Percentiles rank a stretch among this genome's conserved stretches.
Conservation (phyloP, 306 rosid species). For the Canavalia gladiata region DNA sequence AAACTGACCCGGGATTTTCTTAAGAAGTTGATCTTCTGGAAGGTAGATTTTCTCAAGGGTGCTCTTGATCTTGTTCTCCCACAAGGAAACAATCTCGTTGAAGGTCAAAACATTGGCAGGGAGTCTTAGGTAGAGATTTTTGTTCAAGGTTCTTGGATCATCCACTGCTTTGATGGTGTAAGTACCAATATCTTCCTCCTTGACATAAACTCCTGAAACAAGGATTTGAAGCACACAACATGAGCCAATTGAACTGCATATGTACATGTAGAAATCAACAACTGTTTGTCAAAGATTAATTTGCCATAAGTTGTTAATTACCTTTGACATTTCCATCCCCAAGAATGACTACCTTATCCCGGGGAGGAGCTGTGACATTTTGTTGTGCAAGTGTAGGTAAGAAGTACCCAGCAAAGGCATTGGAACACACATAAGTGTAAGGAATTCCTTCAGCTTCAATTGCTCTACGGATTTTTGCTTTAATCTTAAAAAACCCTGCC, state of each 20-base stretch:
- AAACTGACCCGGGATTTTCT: conserved; percentile 53
- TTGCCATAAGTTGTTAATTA: neutral
- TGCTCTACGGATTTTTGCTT: conserved; percentile 40
- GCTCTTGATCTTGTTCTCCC: conserved; percentile 59
- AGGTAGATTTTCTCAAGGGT: conserved; percentile 49
- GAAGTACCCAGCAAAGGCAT: conserved; percentile 51
- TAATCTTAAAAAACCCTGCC: neutral
- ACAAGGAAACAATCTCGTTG: conserved; percentile 54
- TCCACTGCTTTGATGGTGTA: conserved; percentile 58
- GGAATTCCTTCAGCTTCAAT: conserved; percentile 55
- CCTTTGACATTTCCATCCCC: conserved; percentile 64
- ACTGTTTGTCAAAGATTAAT: neutral
- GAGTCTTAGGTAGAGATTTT: conserved; percentile 43
- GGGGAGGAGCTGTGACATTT: conserved; percentile 49
- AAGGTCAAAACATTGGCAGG: conserved; percentile 50
- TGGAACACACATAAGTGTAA: conserved; percentile 30
- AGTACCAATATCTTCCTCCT: conserved; percentile 49
- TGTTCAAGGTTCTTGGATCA: conserved; percentile 63
- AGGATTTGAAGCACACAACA: neutral
- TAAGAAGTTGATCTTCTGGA: conserved; percentile 57
- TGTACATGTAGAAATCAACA: neutral
- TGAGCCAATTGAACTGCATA: neutral
- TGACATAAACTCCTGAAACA: conserved; percentile 44
- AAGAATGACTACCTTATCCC: conserved; percentile 55
- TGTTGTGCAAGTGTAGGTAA: conserved; percentile 44